These are phyloP conservation scores for Auriscalpium orientale DNA, from an alignment of 768 basidiomycete genomes.

Conservation along the genomic window DNA sequence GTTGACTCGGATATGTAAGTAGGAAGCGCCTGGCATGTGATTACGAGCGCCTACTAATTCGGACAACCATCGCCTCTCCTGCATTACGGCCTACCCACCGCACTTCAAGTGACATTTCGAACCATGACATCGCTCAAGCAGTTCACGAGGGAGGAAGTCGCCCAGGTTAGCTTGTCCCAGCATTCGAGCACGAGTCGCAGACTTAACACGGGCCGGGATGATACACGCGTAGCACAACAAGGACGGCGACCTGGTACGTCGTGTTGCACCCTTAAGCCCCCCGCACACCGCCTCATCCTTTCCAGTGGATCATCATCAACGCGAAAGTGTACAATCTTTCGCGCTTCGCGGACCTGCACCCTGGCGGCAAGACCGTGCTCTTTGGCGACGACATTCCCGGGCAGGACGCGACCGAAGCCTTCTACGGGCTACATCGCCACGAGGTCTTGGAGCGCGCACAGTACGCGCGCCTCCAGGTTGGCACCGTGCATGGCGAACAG, in stretches of 20 bases:
- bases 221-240: conserved; percentile 49
- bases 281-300: neutral
- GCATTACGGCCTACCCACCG: no score
- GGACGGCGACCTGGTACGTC: conserved; percentile 60
- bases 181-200: neutral
- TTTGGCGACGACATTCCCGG: conserved; percentile 73
- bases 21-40: no score
- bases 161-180: conserved; percentile 25
- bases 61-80: no score
- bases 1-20: no score
- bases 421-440: conserved; percentile 83
- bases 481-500: conserved; percentile 58
- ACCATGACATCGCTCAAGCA: conserved; percentile 25
- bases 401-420: conserved; percentile 79
- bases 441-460: conserved; percentile 76
- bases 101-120: no score
- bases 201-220: no score
- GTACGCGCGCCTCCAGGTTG: conserved; percentile 67
- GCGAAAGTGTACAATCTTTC: conserved; percentile 78
- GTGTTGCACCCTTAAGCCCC: neutral
- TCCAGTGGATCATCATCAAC: conserved; percentile 78
- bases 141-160: conserved; percentile 64
- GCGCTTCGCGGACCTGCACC: conserved; percentile 75
- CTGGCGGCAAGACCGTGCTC: conserved; percentile 73
- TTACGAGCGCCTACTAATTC: no score